A percentile compares a stretch with the other conserved stretches of the same genome.
phyloP scores from a whole-genome alignment of 164 flowering plant genomes.

The Vitis cinerea region DNA sequence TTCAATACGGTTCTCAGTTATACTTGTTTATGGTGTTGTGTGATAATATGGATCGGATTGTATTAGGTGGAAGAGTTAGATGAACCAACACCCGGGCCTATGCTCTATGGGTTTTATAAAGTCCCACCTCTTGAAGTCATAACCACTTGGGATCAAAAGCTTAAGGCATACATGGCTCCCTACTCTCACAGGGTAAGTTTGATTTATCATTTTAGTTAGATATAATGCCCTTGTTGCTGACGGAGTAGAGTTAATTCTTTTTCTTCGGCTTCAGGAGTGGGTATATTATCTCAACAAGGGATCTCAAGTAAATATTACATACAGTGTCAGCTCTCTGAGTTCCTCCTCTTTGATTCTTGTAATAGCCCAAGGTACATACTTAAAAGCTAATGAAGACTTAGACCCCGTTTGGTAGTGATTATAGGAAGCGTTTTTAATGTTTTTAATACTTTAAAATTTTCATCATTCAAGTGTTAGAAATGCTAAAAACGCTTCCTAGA shows the following conservation, averaged over 20 bases:
- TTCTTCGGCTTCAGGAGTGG: conserved; percentile 43
- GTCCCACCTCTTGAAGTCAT: conserved; percentile 47
- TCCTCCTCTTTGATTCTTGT: conserved; percentile 38
- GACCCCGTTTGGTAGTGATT: too few species aligned
- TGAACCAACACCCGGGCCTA: conserved; percentile 22
- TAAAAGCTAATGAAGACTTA: too few species aligned
- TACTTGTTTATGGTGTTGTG: not conserved
- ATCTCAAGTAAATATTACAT: conserved; percentile 44
- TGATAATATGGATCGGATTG: conserved; percentile 1
- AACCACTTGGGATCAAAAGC: conserved; percentile 34
- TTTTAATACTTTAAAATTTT: too few species aligned
- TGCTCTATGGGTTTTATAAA: conserved; percentile 45
- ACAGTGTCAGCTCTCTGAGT: conserved; percentile 30
- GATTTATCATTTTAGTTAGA: not conserved
- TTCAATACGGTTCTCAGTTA: not conserved
- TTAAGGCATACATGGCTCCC: conserved; percentile 23
- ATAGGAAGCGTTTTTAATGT: too few species aligned
- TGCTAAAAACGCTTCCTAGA: too few species aligned
- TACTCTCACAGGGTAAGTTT: conserved; percentile 44
- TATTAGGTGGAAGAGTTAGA: conserved; percentile 39
- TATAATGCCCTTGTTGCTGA: not conserved
- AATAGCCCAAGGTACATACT: conserved; percentile 49
- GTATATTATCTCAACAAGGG: conserved; percentile 46
- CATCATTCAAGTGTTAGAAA: too few species aligned
- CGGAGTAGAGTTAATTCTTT: not conserved